Evolutionary conservation across 225 moss, liverwort and hornwort genomes (phyloP), one percentile per base, ranked within the genome.

Genomic region (Pseudisothecium myosuroides): DNA sequence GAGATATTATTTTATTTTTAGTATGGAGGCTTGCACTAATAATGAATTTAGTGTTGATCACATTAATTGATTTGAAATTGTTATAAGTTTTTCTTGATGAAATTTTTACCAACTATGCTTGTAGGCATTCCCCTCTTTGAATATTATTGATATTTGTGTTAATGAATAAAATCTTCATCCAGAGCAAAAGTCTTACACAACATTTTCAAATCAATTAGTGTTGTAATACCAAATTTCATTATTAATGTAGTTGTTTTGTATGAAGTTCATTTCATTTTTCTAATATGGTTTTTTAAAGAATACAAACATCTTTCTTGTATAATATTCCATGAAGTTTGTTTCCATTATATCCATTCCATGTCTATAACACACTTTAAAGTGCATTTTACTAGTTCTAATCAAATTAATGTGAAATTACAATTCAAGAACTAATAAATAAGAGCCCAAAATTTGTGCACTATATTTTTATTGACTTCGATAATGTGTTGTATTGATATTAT

Each of bases 11-110:
- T 58, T 39, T 5, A 17, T 5, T 26, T 14, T 16, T 27, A 10
- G 9, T 4, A n/a, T 1, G 2, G 2, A 37, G 0, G 10, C 1
- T n/a, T 27, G 2, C 0, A 26, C 7, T n/a, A 56, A 17, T 26
- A 15, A 55, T 37, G 24, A 56, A 56, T n/a, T 17, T 78, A n/a
- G 2, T 56, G 27, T 17, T 11, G 7, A 79, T 27, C 1, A 7
- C 17, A n/a, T n/a, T 19, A 49, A 7, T 12, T 19, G 7, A 32
- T 32, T 43, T 41, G 49, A 49, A 49, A 75, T 49, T 49, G 7
- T 49, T 49, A 2, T 49, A 12, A 75, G 1, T 12, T 47, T 17
- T 4, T 18, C 2, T 29, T 75, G 19, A 75, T 75, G 49, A 75
- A 31, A 5, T 9, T 47, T 49, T 49, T 19, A 7, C 14, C 24